phyloP scores from a whole-genome alignment of 2,329 filamentous ascomycete genomes.

The Zalaria sp. region DNA sequence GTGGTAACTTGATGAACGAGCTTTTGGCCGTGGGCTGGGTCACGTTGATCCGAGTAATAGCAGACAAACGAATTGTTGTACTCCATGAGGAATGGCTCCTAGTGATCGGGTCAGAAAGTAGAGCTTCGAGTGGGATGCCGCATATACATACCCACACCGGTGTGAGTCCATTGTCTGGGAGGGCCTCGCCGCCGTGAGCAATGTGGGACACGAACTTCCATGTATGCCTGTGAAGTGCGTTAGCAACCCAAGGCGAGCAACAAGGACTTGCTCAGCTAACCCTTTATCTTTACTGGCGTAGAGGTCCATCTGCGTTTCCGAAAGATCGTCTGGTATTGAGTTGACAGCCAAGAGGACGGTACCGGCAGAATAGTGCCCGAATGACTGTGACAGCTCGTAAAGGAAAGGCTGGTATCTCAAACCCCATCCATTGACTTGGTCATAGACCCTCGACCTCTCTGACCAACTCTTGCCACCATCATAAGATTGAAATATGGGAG shows the following conservation, averaged over 20 bases:
- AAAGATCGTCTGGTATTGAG: slow-evolving; percentile 44
- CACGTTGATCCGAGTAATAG: slow-evolving; percentile 61
- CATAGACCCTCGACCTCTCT: slow-evolving; percentile 47
- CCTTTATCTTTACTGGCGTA: slow-evolving; percentile 52
- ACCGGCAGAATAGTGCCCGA: slow-evolving; percentile 46
- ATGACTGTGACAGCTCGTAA: slow-evolving; percentile 44
- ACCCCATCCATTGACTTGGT: slow-evolving; percentile 50
- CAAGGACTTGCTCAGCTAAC: neutral
- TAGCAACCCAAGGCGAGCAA: neutral
- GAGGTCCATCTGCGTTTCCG: slow-evolving; percentile 52
- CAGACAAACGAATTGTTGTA: slow-evolving; percentile 46
- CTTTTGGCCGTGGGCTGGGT: slow-evolving; percentile 51
- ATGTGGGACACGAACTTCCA: slow-evolving; percentile 57
- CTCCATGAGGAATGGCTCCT: slow-evolving; percentile 50
- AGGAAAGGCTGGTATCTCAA: slow-evolving; percentile 56
- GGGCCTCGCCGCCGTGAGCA: slow-evolving; percentile 47
- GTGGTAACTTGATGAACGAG: slow-evolving; percentile 48
- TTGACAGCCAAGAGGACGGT: slow-evolving; percentile 50
- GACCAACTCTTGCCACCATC: slow-evolving; percentile 43
- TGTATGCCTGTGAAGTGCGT: slow-evolving; percentile 26
- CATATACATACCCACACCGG: slow-evolving; percentile 43
- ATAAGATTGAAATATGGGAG: slow-evolving; percentile 31
- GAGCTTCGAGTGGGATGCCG: too few relatives aligned
- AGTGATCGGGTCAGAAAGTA: too few relatives aligned
- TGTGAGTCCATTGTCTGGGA: slow-evolving; percentile 49